These are phyloP conservation scores for Peronospora belbahrii DNA, from an alignment of 352 stramenopile genomes.

Conservation along the genomic window DNA sequence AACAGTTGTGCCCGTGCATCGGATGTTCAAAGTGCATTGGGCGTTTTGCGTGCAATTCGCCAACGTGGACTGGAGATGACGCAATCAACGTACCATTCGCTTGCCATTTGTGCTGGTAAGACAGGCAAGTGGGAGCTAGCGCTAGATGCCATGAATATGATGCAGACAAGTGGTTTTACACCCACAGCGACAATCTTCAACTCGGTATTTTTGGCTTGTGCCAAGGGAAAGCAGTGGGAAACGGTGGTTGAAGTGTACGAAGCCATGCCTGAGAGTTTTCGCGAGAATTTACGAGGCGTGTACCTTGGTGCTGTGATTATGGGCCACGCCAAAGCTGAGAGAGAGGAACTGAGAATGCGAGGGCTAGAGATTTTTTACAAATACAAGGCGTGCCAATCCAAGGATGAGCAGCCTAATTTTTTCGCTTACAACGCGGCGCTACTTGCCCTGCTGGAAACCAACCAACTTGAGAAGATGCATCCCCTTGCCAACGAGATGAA, in stretches of 20 bases:
- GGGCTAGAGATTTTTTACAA: conserved; percentile 55
- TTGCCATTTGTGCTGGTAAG: conserved; percentile 73
- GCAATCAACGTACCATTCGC: conserved; percentile 71
- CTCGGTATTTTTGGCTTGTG: conserved; percentile 69
- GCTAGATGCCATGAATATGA: conserved; percentile 45
- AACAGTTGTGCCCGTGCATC: conserved; percentile 71
- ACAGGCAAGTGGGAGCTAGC: conserved; percentile 65
- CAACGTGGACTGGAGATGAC: conserved; percentile 57
- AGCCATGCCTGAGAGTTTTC: conserved; percentile 37
- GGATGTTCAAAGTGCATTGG: conserved; percentile 62
- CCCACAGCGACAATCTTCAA: conserved; percentile 71
- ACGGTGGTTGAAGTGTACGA: conserved; percentile 59
- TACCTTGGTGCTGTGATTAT: conserved; percentile 73
- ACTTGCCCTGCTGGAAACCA: conserved; percentile 42
- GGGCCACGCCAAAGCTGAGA: conserved; percentile 53
- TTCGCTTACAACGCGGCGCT: conserved; percentile 71
- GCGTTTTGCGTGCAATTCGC: conserved; percentile 56
- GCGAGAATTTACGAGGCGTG: conserved; percentile 31
- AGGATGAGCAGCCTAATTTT: conserved; percentile 44
- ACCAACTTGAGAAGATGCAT: conserved; percentile 52
- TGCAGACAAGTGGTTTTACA: conserved; percentile 43
- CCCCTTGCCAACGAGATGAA: conserved; percentile 53
- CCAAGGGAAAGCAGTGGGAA: conserved; percentile 67
- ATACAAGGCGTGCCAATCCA: conserved; percentile 18
- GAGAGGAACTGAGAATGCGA: conserved; percentile 22